Base-by-base conservation (phyloP, 176 grass and related monocot species). In the Hsuehochloa calcarea region DNA sequence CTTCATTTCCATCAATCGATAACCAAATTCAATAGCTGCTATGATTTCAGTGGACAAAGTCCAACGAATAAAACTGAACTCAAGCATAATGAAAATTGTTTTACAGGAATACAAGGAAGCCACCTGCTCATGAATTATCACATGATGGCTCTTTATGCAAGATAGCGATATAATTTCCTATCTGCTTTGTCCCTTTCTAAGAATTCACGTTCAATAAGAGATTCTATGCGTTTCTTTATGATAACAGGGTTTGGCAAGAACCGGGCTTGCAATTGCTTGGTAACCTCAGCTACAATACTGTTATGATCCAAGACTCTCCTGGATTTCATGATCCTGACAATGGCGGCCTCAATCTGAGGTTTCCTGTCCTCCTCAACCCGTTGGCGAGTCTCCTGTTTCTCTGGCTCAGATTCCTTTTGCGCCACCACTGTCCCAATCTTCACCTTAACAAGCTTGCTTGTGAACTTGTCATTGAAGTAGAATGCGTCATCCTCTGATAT, bases 241-340 rank as follows among this genome's bases (percentile, higher is more conserved):
- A 98, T 88, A 88, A 98, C 92, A 38, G 95, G 95, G 70, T 98
- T 98, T 15, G 95, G 91, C 72, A 98, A 87, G 91, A 98, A 98
- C 29, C 95, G 90, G 3, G 89, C 85, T 67, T 98, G 92, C 73
- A 98, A 87, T 77, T 98, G 95, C 82, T 93, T 93, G 51, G 93
- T 98, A n/a, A 95, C 93, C 79, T 98, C 95, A 25, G 95, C 75
- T 27, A 98, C 95, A 49, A 98, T 95, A 72, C 92, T 93, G 79
- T 95, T 98, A 84, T 98, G 95, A 92, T 98, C 95, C 83, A 98
- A 75, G 19, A 98, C 89, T 63, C 93, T 89, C 79, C 95, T 82
- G 23, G 95, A 91, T 82, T 95, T 98, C 95, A 98, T 98, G 66
- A 95, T 98, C 44, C 95, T 92, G 71, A 98, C 95, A 63, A 98